A percentile compares a stretch with the other conserved stretches of the same genome.
These are phyloP conservation scores for Coemansia umbellata DNA, from an alignment of 192 early-diverging fungal species.

Conservation along the genomic window DNA sequence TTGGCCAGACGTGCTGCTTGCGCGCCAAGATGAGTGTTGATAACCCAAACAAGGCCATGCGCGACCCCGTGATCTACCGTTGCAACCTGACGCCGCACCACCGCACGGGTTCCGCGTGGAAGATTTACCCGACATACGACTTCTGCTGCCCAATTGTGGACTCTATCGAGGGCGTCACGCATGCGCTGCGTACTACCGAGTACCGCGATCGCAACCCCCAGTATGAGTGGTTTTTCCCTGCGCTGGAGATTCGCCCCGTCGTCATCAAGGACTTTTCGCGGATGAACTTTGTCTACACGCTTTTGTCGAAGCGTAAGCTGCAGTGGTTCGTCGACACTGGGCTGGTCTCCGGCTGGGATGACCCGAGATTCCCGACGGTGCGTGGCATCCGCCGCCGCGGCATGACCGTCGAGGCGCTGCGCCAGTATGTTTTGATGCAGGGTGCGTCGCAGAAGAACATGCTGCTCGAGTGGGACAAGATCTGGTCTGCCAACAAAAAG, in stretches of 20 bases:
- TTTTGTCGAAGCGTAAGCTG: slow-evolving; percentile 97
- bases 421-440: slow-evolving; percentile 96
- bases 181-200: slow-evolving; percentile 95
- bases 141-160: slow-evolving; percentile 98
- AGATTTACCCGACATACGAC: slow-evolving; percentile 98
- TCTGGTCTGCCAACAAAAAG: slow-evolving; percentile 97
- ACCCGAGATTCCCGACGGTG: slow-evolving; percentile 88
- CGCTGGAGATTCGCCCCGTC: slow-evolving; percentile 80
- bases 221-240: slow-evolving; percentile 93
- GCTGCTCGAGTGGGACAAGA: slow-evolving; percentile 97
- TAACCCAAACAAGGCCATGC: slow-evolving; percentile 84
- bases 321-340: slow-evolving; percentile 92
- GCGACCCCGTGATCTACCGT: slow-evolving; percentile 96
- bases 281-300: slow-evolving; percentile 96
- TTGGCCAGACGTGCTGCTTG: slow-evolving; percentile 77
- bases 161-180: slow-evolving; percentile 93
- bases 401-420: slow-evolving; percentile 96
- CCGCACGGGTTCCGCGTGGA: slow-evolving; percentile 87
- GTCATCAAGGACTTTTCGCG: slow-evolving; percentile 94
- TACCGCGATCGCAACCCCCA: slow-evolving; percentile 97
- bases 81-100: slow-evolving; percentile 88
- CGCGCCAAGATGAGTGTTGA: slow-evolving; percentile 95
- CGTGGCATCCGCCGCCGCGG: slow-evolving; percentile 90
- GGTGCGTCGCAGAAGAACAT: slow-evolving; percentile 94
- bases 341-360: slow-evolving; percentile 82